Evolutionary conservation across 2,329 filamentous ascomycete genomes (phyloP).

Genomic region (Pseudogymnoascus verrucosus): DNA sequence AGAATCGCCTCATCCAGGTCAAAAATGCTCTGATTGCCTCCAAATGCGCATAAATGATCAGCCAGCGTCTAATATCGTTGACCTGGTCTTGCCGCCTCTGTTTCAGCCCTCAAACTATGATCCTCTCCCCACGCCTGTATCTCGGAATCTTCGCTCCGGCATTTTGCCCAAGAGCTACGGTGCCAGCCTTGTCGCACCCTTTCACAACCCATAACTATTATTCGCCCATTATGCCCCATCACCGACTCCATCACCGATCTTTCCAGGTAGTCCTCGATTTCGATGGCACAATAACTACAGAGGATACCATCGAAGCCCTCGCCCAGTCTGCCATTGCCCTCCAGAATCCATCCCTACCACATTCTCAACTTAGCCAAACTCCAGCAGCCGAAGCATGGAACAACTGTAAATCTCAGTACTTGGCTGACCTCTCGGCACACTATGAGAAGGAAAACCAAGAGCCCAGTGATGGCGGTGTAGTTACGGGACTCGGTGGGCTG

Average conservation of each 20-base stretch:
- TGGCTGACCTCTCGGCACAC: constrained; percentile 16
- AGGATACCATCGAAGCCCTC: constrained; percentile 23
- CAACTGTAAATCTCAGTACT: constrained; percentile 16
- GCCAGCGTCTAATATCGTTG: background rate
- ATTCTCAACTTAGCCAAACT: constrained; percentile 11
- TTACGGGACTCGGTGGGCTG: background rate
- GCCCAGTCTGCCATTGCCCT: constrained; percentile 12
- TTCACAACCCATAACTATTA: background rate
- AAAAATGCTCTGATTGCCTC: background rate
- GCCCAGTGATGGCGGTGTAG: background rate
- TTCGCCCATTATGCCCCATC: background rate
- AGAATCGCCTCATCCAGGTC: too few species aligned
- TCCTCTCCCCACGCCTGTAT: background rate
- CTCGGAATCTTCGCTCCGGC: background rate
- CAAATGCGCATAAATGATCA: background rate
- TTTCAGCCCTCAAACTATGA: background rate
- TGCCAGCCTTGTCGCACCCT: background rate
- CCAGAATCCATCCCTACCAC: background rate
- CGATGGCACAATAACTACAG: constrained; percentile 26
- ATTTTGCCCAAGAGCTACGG: background rate
- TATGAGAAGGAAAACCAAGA: constrained; percentile 13
- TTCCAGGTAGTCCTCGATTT: constrained; percentile 13
- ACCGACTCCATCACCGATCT: background rate
- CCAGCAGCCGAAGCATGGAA: constrained; percentile 12
- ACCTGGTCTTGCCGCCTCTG: background rate